Evolutionary conservation across 257 asterid genomes (phyloP), one percentile per base, ranked within the genome.

Genomic region (Mentha longifolia): DNA sequence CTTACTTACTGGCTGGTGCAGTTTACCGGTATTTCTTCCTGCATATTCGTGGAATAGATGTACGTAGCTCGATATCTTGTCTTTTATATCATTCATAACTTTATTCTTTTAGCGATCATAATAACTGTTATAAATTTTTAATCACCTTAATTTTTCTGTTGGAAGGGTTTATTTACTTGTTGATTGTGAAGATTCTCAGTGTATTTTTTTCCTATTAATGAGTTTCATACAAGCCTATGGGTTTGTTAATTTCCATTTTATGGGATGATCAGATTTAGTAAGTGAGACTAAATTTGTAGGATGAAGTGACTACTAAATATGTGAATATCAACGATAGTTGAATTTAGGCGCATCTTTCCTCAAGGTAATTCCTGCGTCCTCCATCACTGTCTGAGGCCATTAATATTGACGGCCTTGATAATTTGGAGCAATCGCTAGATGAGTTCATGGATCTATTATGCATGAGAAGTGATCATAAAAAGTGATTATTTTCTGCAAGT

Each of bases 31-130:
- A 83, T 81, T 86, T 81, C 84, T 77, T 77, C 84, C 87, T 91
- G 78, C 81, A 87, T 70, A 79, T 94, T 73, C 96, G 89, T 79
- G 99, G 99, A 42, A 83, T 94, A 81, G 97, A 94, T 72, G 99
- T 94, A 82, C 20, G 97, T 79, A 73, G 14, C 74, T 75, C 57
- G 12, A 9, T 13, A 46, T 11, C 22, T 54, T 68, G 54, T 68
- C 70, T 52, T 45, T 65, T 31, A 69, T 9, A 46, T 42, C 12
- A 10, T 17, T 71, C 47, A 41, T 75, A 7, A 56, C 47, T 64
- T 30, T 58, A 54, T 46, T 69, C 19, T 42, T 45, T n/a, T 68
- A n/a, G 54, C 4, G 8, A 30, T 17, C 61, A 13, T 58, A 61
- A 30, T 54, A 12, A 41, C 17, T 43, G 41, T 28, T 42, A 33